Base-by-base conservation (phyloP, 2,329 filamentous ascomycete species). In the Pseudopithomyces chartarum region DNA sequence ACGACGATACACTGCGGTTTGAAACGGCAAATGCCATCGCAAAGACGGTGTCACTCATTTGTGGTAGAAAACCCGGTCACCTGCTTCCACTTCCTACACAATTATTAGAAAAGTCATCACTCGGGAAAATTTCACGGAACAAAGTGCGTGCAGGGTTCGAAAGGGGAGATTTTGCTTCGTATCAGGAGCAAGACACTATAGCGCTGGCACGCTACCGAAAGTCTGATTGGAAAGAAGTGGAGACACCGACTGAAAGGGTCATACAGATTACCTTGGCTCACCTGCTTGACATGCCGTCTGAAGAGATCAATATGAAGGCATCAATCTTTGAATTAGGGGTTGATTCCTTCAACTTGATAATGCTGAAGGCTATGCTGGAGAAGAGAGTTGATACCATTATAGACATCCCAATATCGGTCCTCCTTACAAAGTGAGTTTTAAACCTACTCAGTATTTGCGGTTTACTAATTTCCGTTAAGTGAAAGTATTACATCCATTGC, bases 111-210 rank as follows among this genome's bases (percentile, higher is more conserved):
- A 76, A 73, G 59, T 72, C 78, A 0, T 67, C 77, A 0, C 67
- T 81, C 1, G 78, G 78, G 6, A 81, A 81, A 61, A 63, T 80
- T 5, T 79, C 77, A 1, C 59, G 76, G 4, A 47, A 70, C 8
- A 80, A 79, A 61, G 63, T 79, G 19, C 58, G 56, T 12, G 52
- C 48, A 12, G 53, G 59, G 2, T 73, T 70, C 32, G 68, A 74
- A 32, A 46, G 45, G 17, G 54, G 56, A 3, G 3, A 38, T 2
- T 57, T 51, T 32, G 48, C n/a, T 7, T 23, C 19, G 13, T 10
- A 45, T 12, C n/a, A 45, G n/a, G 19, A 36, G 8, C 34, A 36
- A 12, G 23, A 50, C 20, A 33, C 17, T 15, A 17, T 32, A 38
- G 42, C 17, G 39, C 22, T 54, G 11, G 47, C 19, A 10, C 38